Base-by-base conservation (phyloP, 257 asterid species). In the Primulina tabacum region DNA sequence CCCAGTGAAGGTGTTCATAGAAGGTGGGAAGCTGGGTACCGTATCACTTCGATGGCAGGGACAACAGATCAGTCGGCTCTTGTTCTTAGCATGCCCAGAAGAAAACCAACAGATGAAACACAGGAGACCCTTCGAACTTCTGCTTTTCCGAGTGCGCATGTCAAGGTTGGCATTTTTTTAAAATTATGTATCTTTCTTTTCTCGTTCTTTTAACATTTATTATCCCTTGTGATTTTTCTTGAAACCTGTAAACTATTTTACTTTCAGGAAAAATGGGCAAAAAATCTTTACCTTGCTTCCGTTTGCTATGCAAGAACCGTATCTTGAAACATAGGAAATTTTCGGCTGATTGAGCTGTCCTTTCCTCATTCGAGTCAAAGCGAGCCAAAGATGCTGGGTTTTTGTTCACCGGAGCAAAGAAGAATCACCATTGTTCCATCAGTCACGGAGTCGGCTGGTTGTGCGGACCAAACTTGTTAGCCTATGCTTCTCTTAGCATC, bases 1-100 rank as follows among this genome's bases (percentile, higher is more conserved):
- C 95, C 95, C 1, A 88, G 95, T 76, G 95, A 88, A 78, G 95
- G 95, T 72, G 60, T 88, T 77, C 95, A 81, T 71, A 80, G 70
- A 77, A 78, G 95, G 73, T 88, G 92, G 92, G 87, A 86, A 24
- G 82, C 77, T 68, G 92, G 89, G 59, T 88, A 83, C 62, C 89
- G 92, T 66, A 88, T 88, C 71, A 88, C 92, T 37, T 76, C 92
- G 50, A 76, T 78, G 60, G 92, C 95, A 59, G 90, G 92, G 43
- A 88, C 90, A 16, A 64, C 69, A 60, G 96, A 89, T 70, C 96
- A 89, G 75, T 63, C 88, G 35, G 96, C 96, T 57, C 47, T 86
- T 66, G 82, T 89, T 76, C 90, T 89, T 56, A 89, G 96, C 60
- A 74, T 80, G 65, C 87, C 90, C 21, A 78, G 86, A 67, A 81